These are phyloP conservation scores for Cytospora mali DNA, from an alignment of 2,329 filamentous ascomycete genomes.

Conservation along the genomic window DNA sequence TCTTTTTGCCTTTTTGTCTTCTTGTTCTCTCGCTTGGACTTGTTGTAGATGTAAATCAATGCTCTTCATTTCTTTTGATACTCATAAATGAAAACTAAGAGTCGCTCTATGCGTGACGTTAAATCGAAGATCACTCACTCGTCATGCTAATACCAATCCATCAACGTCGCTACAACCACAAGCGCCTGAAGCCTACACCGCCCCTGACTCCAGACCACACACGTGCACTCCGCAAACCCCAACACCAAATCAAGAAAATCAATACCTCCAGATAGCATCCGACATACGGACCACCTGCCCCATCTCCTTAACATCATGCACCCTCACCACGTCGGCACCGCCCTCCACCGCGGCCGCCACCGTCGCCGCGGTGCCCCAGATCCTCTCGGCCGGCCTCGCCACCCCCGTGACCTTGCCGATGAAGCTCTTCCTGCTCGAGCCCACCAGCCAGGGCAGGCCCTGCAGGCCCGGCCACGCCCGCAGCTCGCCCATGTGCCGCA, in stretches of 20 bases:
- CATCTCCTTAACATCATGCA: constrained; percentile 93
- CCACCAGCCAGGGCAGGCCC: constrained; percentile 84
- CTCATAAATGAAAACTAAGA: too few relatives aligned
- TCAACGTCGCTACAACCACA: too few relatives aligned
- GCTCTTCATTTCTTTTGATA: too few relatives aligned
- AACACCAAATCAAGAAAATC: too few relatives aligned
- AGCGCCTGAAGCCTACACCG: background rate
- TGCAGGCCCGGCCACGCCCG: constrained; percentile 65
- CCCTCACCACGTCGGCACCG: constrained; percentile 87
- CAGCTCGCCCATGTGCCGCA: constrained; percentile 68
- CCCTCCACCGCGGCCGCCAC: constrained; percentile 83
- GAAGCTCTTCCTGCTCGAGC: constrained; percentile 87
- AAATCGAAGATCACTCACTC: too few relatives aligned
- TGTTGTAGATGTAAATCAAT: too few relatives aligned
- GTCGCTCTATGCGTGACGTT: too few relatives aligned
- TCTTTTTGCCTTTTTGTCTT: too few relatives aligned
- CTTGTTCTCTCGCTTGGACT: too few relatives aligned
- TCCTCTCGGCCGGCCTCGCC: constrained; percentile 66
- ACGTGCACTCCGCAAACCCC: background rate
- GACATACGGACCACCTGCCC: constrained; percentile 79
- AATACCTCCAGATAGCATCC: constrained; percentile 83
- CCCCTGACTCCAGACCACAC: background rate
- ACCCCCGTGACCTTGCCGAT: constrained; percentile 82
- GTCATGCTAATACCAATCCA: too few relatives aligned
- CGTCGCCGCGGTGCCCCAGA: constrained; percentile 86